These are phyloP conservation scores for Fusarium scirpi DNA, from an alignment of 2,329 filamentous ascomycete genomes.

Conservation along the genomic window DNA sequence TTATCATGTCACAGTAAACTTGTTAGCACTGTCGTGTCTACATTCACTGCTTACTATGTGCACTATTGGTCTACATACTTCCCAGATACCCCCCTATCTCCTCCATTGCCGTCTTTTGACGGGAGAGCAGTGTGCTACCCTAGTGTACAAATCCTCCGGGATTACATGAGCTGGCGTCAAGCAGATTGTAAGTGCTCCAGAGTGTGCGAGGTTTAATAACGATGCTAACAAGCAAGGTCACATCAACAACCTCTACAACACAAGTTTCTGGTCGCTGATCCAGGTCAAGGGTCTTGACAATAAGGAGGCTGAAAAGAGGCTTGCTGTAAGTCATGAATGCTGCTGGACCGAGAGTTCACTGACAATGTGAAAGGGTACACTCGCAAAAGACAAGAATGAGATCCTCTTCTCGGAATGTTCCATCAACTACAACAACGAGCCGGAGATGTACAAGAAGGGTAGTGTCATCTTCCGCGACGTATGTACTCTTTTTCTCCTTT, in stretches of 20 bases:
- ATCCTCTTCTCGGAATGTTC: slow-evolving; percentile 89
- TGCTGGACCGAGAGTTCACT: slow-evolving; percentile 8
- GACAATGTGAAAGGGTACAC: slow-evolving; percentile 72
- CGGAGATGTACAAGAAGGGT: slow-evolving; percentile 91
- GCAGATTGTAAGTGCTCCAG: slow-evolving; percentile 79
- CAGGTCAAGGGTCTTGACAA: slow-evolving; percentile 79
- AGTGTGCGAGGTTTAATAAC: neutral
- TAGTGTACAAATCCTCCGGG: slow-evolving; percentile 81
- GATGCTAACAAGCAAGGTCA: slow-evolving; percentile 70
- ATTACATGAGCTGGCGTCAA: slow-evolving; percentile 98
- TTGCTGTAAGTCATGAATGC: slow-evolving; percentile 69
- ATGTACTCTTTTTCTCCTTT: slow-evolving; percentile 46
- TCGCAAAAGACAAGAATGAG: slow-evolving; percentile 93
- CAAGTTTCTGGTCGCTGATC: slow-evolving; percentile 92
- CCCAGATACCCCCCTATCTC: slow-evolving; percentile 74
- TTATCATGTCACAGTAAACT: slow-evolving; percentile 74
- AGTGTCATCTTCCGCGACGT: slow-evolving; percentile 89
- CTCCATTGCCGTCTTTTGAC: slow-evolving; percentile 90
- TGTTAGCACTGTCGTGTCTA: slow-evolving; percentile 89
- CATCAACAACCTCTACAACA: slow-evolving; percentile 99
- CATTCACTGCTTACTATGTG: slow-evolving; percentile 92
- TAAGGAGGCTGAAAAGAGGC: slow-evolving; percentile 81
- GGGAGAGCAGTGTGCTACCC: slow-evolving; percentile 93
- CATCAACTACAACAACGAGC: slow-evolving; percentile 98
- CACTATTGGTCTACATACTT: slow-evolving; percentile 84